Evolutionary conservation across 2,329 filamentous ascomycete genomes (phyloP).

Genomic region (Lachnellula arida): DNA sequence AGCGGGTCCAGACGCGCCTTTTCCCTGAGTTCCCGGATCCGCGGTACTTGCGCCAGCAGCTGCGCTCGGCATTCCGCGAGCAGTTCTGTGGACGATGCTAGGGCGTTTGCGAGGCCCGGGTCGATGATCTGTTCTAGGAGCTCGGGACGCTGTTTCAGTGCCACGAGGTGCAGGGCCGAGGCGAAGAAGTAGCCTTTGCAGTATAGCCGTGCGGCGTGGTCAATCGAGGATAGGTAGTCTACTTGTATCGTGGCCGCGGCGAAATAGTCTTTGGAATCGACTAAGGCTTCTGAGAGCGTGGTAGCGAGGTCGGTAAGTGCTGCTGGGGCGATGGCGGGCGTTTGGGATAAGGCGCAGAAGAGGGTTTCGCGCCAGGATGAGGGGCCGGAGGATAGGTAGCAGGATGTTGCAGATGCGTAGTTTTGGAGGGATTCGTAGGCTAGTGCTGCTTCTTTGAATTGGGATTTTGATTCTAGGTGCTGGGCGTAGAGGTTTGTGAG

Average conservation of each 20-base stretch:
- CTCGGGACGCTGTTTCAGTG: constrained; percentile 51
- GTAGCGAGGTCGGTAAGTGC: constrained; percentile 66
- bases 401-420: constrained; percentile 69
- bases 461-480: constrained; percentile 68
- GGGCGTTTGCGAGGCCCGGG: constrained; percentile 71
- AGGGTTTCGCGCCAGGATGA: constrained; percentile 86
- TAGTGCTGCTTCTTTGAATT: constrained; percentile 81
- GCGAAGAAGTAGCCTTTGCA: constrained; percentile 86
- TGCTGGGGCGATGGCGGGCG: constrained; percentile 52
- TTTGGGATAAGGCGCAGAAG: constrained; percentile 66
- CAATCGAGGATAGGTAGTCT: constrained; percentile 72
- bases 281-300: constrained; percentile 70
- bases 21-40: constrained; percentile 73
- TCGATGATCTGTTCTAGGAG: constrained; percentile 69
- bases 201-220: constrained; percentile 66
- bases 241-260: constrained; percentile 74
- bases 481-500: constrained; percentile 77
- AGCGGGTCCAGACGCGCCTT: constrained; percentile 83
- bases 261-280: constrained; percentile 78
- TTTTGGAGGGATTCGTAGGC: constrained; percentile 83
- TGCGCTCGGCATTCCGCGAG: constrained; percentile 90
- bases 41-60: constrained; percentile 76
- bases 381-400: constrained; percentile 75
- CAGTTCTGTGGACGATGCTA: constrained; percentile 80
- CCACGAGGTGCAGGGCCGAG: constrained; percentile 77